Evolutionary conservation across 1,139 yeast genomes (phyloP).

Genomic region (Yamadazyma pseudoaaseri): DNA sequence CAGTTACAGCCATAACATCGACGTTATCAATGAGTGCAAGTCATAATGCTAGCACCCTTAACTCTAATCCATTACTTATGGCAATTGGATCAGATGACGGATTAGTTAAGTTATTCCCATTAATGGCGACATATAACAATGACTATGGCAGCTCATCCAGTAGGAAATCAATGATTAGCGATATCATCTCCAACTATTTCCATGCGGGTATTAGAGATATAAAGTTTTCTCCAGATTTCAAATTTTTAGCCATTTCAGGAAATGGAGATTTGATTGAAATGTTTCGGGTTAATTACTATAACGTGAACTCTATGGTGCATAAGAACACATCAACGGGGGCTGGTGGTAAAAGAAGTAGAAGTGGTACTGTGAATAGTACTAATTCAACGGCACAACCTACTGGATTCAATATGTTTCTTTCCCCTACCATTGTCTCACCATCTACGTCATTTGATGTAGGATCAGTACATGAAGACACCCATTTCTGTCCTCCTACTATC

Average conservation of each 20-base stretch:
- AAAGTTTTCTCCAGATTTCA: conserved; percentile 64
- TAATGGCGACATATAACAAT: conserved; percentile 24
- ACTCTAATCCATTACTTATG: conserved; percentile 48
- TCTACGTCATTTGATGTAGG: conserved; percentile 22
- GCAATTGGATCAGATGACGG: conserved; percentile 71
- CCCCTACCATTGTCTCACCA: conserved; percentile 23
- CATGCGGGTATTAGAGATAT: conserved; percentile 60
- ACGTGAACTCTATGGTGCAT: conserved; percentile 31
- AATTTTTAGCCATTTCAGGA: conserved; percentile 56
- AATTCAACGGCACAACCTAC: conserved; percentile 19
- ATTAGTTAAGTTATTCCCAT: conserved; percentile 55
- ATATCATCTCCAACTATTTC: conserved; percentile 64
- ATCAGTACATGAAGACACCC: conserved; percentile 8
- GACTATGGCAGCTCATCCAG: conserved; percentile 25
- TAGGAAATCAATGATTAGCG: conserved; percentile 45
- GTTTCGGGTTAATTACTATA: conserved; percentile 46
- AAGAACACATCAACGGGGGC: conserved; percentile 13
- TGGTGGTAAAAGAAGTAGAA: conserved; percentile 31
- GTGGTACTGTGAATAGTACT: conserved; percentile 37
- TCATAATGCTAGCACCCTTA: conserved; percentile 3
- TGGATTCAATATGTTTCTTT: conserved; percentile 16
- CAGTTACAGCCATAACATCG: conserved; percentile 40
- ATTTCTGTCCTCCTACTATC: conserved; percentile 33
- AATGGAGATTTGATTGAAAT: conserved; percentile 60
- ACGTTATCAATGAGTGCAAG: conserved; percentile 18